Conservation (phyloP, 306 rosid species). For the Begonia fuchsioides region DNA sequence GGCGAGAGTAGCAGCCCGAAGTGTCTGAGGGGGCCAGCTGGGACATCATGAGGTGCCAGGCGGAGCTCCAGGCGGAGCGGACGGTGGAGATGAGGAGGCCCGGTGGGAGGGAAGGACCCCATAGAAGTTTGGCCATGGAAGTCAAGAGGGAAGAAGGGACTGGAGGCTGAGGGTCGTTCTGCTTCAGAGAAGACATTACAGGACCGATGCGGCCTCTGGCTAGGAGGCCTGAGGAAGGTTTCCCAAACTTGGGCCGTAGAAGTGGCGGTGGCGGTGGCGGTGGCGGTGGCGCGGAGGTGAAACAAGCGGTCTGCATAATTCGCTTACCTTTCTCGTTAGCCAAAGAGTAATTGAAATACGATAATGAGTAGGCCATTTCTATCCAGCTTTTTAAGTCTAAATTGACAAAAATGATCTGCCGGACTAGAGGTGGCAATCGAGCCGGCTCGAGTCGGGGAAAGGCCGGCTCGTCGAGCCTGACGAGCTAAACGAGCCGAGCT, state of each 20-base stretch:
- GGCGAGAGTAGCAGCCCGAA: slow-evolving; percentile 56
- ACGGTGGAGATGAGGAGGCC: slow-evolving; percentile 63
- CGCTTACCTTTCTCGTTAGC: not conserved
- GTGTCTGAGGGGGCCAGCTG: slow-evolving; percentile 91
- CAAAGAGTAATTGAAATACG: not conserved
- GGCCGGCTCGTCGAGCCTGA: no score
- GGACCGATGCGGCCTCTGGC: slow-evolving; percentile 7
- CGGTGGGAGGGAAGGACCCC: slow-evolving; percentile 87
- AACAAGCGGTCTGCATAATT: not conserved
- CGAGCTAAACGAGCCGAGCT: no score
- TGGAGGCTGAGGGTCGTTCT: slow-evolving; percentile 11
- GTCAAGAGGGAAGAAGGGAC: slow-evolving; percentile 29
- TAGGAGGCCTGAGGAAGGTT: slow-evolving; percentile 6
- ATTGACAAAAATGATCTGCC: no score
- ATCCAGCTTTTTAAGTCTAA: no score
- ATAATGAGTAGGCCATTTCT: no score
- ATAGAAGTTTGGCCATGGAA: slow-evolving; percentile 54
- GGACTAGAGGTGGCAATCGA: no score
- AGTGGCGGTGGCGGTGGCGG: slow-evolving; percentile 7
- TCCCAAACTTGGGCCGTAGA: not conserved
- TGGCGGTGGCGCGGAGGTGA: slow-evolving; percentile 6
- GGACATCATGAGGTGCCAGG: slow-evolving; percentile 86
- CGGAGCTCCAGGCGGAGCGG: slow-evolving; percentile 66
- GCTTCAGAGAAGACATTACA: slow-evolving; percentile 33
- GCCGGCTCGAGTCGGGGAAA: no score